Conservation (phyloP, 1,284 basidiomycete species). For the Malassezia arunalokei region DNA sequence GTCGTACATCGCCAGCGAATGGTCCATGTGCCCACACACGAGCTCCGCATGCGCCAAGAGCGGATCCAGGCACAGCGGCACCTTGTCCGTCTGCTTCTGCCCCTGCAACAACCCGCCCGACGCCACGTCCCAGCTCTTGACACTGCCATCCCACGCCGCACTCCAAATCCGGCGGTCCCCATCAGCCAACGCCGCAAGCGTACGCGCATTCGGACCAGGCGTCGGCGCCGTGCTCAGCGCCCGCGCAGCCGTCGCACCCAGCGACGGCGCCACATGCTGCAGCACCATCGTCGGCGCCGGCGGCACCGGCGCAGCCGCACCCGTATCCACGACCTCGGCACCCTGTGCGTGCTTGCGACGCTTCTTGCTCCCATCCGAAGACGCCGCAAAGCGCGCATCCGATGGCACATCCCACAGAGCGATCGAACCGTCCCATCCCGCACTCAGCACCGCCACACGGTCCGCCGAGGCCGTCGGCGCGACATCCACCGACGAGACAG, state of each 20-base stretch:
- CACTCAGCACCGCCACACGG: conserved; percentile 18
- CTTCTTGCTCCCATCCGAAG: background rate
- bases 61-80: conserved; percentile 24
- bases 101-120: conserved; percentile 14
- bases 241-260: conserved; percentile 8
- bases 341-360: conserved; percentile 12
- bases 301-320: background rate
- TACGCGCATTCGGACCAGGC: conserved; percentile 23
- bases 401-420: conserved; percentile 30
- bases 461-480: background rate
- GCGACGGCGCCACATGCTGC: conserved; percentile 7
- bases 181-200: conserved; percentile 1
- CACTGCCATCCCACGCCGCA: conserved; percentile 32
- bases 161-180: conserved; percentile 21
- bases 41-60: conserved; percentile 10
- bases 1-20: conserved; percentile 37
- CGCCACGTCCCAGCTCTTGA: conserved; percentile 34
- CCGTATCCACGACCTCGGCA: conserved; percentile 5
- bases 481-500: conserved; percentile 21
- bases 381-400: conserved; percentile 1
- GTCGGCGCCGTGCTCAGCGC: conserved; percentile 13
- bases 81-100: conserved; percentile 22
- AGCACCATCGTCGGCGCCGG: conserved; percentile 8
- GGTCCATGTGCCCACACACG: conserved; percentile 31
- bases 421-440: conserved; percentile 36